These are phyloP conservation scores for Saccharomyces paradoxus DNA, from an alignment of 805 yeast genomes.

Conservation along the genomic window DNA sequence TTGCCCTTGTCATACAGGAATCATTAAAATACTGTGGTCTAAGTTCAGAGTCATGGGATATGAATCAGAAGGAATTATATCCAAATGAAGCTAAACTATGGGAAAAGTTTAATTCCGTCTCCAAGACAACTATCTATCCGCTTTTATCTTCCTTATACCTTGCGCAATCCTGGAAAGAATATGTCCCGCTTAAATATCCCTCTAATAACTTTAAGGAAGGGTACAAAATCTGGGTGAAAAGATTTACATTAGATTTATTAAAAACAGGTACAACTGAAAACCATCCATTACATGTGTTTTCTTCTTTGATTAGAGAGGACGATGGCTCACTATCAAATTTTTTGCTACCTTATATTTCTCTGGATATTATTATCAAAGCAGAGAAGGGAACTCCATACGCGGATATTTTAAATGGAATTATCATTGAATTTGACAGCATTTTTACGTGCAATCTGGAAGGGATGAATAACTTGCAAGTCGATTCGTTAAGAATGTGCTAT, in stretches of 20 bases:
- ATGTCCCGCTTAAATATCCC: conserved; percentile 51
- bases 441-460: conserved; percentile 40
- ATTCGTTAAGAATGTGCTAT: conserved; percentile 55
- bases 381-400: conserved; percentile 36
- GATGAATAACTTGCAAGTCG: conserved; percentile 47
- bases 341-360: conserved; percentile 66
- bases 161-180: conserved; percentile 44
- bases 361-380: conserved; percentile 51
- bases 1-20: conserved; percentile 87
- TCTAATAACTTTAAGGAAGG: conserved; percentile 47
- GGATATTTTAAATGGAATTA: conserved; percentile 37
- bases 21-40: conserved; percentile 57
- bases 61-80: conserved; percentile 18
- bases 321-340: conserved; percentile 63
- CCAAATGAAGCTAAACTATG: conserved; percentile 39
- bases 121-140: conserved; percentile 70
- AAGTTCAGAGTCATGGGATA: conserved; percentile 29
- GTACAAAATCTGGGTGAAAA: conserved; percentile 65
- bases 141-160: conserved; percentile 62
- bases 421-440: conserved; percentile 52
- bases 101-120: conserved; percentile 53
- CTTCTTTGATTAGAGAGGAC: conserved; percentile 58
- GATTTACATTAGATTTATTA: conserved; percentile 59
- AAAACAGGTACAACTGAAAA: conserved; percentile 28
- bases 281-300: conserved; percentile 53